phyloP scores from a whole-genome alignment of 2,329 filamentous ascomycete genomes.

The Penicillium verrucosum region DNA sequence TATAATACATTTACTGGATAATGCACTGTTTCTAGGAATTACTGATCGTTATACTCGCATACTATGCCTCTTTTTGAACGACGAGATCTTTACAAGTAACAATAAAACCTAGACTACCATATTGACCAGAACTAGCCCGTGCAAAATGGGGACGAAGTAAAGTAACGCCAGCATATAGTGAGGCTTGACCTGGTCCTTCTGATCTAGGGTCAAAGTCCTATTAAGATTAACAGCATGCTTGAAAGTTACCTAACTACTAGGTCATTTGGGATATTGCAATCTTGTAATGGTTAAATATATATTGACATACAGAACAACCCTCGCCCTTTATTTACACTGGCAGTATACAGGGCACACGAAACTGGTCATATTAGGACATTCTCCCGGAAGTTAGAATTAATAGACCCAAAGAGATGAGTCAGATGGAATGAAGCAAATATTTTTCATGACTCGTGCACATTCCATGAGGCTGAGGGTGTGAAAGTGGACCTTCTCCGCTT shows the following conservation, averaged over 20 bases:
- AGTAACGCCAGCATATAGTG: too few relatives aligned
- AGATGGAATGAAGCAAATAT: not conserved
- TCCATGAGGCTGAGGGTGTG: not conserved
- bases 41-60: not conserved
- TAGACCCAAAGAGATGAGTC: not conserved
- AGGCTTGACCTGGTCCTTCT: too few relatives aligned
- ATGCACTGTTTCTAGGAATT: not conserved
- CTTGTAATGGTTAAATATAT: not conserved
- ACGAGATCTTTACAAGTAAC: not conserved
- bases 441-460: not conserved
- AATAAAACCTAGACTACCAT: not conserved
- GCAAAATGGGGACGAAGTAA: too few relatives aligned
- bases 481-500: too few relatives aligned
- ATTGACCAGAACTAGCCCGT: too few relatives aligned
- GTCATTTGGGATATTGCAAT: not conserved
- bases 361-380: conserved; percentile 20
- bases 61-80: not conserved
- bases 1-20: not conserved
- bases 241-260: not conserved
- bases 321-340: not conserved
- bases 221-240: not conserved
- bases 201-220: too few relatives aligned
- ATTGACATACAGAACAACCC: not conserved
- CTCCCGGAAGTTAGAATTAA: too few relatives aligned
- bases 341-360: conserved; percentile 42